Conservation (phyloP, 805 yeast genomes). For the Saccharomycopsis fodiens region DNA sequence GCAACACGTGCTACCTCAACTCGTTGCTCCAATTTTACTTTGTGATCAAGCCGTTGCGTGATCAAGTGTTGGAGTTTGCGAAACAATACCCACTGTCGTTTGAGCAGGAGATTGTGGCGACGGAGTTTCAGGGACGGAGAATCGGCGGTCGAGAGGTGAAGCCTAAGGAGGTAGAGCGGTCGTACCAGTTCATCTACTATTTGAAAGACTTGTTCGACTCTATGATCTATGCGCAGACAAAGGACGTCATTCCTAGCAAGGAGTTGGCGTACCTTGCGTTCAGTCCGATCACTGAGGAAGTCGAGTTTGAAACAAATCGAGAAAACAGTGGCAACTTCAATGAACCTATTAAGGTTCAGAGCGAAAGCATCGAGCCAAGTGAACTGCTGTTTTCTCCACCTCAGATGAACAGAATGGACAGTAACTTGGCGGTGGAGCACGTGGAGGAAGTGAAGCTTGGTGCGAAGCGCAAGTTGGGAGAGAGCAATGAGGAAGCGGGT, state of each 20-base stretch:
- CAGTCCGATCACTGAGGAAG: conserved; percentile 60
- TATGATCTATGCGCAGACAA: conserved; percentile 52
- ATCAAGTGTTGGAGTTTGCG: conserved; percentile 51
- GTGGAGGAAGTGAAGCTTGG: neutral
- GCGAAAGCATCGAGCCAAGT: neutral
- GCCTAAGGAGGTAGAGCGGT: conserved; percentile 68
- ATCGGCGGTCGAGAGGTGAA: conserved; percentile 85
- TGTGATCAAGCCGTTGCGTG: conserved; percentile 73
- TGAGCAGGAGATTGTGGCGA: conserved; percentile 5
- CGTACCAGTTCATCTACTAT: conserved; percentile 73
- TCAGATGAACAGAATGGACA: neutral
- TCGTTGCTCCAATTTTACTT: conserved; percentile 87
- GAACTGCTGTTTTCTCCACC: neutral
- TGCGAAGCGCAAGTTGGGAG: neutral
- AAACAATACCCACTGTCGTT: conserved; percentile 24
- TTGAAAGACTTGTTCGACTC: conserved; percentile 61
- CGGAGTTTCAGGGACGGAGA: conserved; percentile 40
- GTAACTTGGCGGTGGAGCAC: neutral
- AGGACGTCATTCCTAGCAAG: conserved; percentile 72
- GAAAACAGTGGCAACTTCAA: neutral
- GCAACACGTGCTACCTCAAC: conserved; percentile 92
- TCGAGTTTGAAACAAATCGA: conserved; percentile 39
- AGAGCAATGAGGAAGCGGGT: neutral
- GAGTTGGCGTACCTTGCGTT: conserved; percentile 87
- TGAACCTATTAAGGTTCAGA: neutral